phyloP scores from a whole-genome alignment of 2,329 filamentous ascomycete genomes.

The Colletotrichum chrysophilum region DNA sequence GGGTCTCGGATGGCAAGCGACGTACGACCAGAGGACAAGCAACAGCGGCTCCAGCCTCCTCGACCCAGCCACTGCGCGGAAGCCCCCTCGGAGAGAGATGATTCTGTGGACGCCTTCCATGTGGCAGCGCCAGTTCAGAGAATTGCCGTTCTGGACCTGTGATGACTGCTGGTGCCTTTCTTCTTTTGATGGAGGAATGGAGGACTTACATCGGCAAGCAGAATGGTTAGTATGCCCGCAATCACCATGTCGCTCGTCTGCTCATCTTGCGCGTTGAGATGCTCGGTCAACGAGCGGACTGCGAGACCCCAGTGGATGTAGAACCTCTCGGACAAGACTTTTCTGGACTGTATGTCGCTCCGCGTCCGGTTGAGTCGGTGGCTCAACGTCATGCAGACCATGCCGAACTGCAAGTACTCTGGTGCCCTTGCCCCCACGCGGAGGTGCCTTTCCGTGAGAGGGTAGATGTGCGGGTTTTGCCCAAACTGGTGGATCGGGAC shows the following conservation, averaged over 20 bases:
- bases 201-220: constrained; percentile 35
- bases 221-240: constrained; percentile 34
- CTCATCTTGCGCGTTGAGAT: constrained; percentile 26
- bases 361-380: constrained; percentile 35
- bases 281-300: constrained; percentile 32
- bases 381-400: constrained; percentile 35
- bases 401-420: constrained; percentile 6
- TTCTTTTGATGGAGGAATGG: neutral
- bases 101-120: constrained; percentile 35
- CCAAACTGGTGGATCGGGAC: constrained; percentile 19
- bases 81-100: constrained; percentile 36
- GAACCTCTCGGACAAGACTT: constrained; percentile 27
- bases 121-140: constrained; percentile 38
- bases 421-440: neutral
- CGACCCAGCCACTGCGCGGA: constrained; percentile 19
- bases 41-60: constrained; percentile 28
- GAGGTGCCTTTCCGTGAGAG: constrained; percentile 21
- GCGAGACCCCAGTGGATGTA: constrained; percentile 34
- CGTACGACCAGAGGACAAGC: constrained; percentile 30
- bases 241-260: constrained; percentile 30
- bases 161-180: neutral
- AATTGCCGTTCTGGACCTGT: constrained; percentile 37
- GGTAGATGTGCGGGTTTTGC: constrained; percentile 29
- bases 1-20: neutral
- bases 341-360: constrained; percentile 12